Base-by-base conservation (phyloP, 345 rosid genomes). In the Citrus sp. region DNA sequence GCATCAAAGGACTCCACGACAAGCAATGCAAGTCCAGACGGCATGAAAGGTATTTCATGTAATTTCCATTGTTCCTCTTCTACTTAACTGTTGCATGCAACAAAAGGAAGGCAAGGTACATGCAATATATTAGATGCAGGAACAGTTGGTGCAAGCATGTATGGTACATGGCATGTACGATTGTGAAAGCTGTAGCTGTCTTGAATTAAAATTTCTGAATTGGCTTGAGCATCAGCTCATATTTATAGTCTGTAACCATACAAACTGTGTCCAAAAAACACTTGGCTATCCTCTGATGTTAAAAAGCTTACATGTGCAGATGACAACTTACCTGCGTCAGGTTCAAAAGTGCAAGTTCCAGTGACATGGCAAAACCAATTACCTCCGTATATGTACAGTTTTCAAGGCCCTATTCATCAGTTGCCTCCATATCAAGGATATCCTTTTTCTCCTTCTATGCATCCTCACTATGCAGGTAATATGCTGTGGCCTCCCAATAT, bases 301-400 rank as follows among this genome's bases (percentile, higher is more conserved):
- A 25, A 74, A 38, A 25, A 32, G 37, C 54, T 24, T 51, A 64
- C 14, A 61, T 74, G 46, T 84, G 83, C 86, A 88, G 97, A 88
- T 85, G 90, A 83, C 35, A 85, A 84, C 80, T 78, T 67, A 24
- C 79, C 81, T 74, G 73, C 55, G 37, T 70, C 86, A 67, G 85
- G 82, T 62, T 69, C 86, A 74, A 87, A 83, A 80, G 80, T 79
- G 85, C 95, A 88, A 40, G 79, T 80, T 80, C 92, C 90, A 54
- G 79, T 85, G 82, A 88, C 87, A 65, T 91, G 97, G 97, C 86
- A 89, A 0, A 90, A 89, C 85, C 98, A 92, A 72, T 86, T 92
- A 24, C 90, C 92, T 77, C 97, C 81, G 4, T 89, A 86, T 75
- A 88, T 85, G 88, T 94, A 90, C 56, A 74, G 82, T 76, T 86